Evolutionary conservation across 257 asterid genomes (phyloP), one percentile per base, ranked within the genome.

Genomic region (Verbascum thapsus): DNA sequence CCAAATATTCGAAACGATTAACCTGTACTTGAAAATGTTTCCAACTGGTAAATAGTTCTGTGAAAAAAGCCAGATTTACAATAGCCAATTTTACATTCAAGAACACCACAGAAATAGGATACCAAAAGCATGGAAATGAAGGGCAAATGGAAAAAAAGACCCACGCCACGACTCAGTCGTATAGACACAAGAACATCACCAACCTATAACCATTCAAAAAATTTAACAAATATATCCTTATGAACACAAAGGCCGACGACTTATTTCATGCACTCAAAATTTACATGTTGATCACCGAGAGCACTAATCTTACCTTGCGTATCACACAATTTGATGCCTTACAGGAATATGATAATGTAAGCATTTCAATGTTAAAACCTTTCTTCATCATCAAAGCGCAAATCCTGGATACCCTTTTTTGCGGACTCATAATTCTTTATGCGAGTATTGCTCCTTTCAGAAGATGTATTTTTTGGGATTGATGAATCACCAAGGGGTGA

Each of bases 401-500:
- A 69, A 55, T 75, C 71, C 79, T 85, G 90, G 30, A 91, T 86
- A 45, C 95, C 96, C 72, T 74, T 86, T 17, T 86, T 62, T 4
- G 95, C 48, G 11, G 96, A 73, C 51, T 91, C 98, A 5, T 80
- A 81, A 68, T 79, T 83, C 76, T 81, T 91, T 12, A 66, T 53
- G 62, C 69, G 58, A 3, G 91, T 57, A 65, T 57, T 76, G 59
- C 64, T 83, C 78, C 71, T 78, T 51, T 80, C 88, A 16, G 98
- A 81, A 47, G 88, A 81, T 37, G 71, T 70, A 9, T 78, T 76
- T 70, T 74, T 91, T 45, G 81, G 81, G 44, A 83, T 91, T 3
- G 95, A 86, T 35, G 95, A 78, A 47, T 84, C 90, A 63, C 77
- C 90, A 20, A 84, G 78, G 4, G 84, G 83, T 6, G 83, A 80